Evolutionary conservation across 192 early-diverging fungal species (phyloP), one percentile per base, ranked within the genome.

Genomic region (Phlyctochytrium bullatum): DNA sequence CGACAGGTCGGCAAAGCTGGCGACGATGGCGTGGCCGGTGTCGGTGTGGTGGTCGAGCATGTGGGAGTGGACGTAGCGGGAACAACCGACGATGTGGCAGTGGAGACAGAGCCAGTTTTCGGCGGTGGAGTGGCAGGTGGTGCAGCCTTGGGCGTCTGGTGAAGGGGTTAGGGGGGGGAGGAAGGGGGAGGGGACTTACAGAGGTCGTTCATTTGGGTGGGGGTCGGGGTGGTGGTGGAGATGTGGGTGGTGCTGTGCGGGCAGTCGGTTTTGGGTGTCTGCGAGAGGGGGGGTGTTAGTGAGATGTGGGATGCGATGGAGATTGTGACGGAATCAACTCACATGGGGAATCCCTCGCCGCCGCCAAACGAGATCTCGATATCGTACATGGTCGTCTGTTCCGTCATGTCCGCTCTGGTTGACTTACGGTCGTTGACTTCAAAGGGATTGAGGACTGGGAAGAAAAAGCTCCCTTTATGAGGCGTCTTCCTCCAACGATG

Each of bases 211-310:
- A 29, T 25, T 29, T n/a, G 23, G 12, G 28, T 24, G 14, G 56
- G 14, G 56, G 10, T 25, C 56, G 25, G n/a, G 14, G 28, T 17
- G 10, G 56, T 12, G 6, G 10, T 6, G 20, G 20, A 17, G 10
- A 58, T 6, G 25, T 58, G 10, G 14, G 29, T 32, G 17, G 29
- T 3, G 31, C 16, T 14, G 28, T 61, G 60, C 3, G 31, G 31
- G 60, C 60, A 61, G 60, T 61, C 60, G 24, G 31, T 61, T 34
- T 61, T 16, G 60, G 60, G 29, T 28, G 27, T 25, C 54, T 57
- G 16, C 12, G 25, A 25, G 10, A 57, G n/a, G n/a, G n/a, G n/a
- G n/a, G n/a, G n/a, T n/a, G n/a, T n/a, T n/a, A n/a, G n/a, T n/a
- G n/a, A n/a, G n/a, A n/a, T n/a, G n/a, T n/a, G n/a, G n/a, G n/a